Base-by-base conservation (phyloP, 192 early-diverging fungal genomes). In the Coemansia brasiliensis region DNA sequence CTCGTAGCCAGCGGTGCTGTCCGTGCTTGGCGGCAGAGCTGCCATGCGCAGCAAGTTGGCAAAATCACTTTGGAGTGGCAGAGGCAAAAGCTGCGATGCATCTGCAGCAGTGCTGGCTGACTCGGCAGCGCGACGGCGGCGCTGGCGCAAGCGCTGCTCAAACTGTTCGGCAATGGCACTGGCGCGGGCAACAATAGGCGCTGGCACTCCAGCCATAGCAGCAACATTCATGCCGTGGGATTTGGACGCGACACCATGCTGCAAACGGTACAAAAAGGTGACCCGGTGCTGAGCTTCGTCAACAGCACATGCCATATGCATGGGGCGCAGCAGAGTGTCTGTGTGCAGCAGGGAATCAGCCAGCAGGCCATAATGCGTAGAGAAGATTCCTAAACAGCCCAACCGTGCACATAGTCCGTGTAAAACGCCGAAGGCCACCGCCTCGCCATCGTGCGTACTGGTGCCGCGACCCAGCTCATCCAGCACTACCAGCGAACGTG, bases 181-280 rank as follows among this genome's bases (percentile, higher is more conserved):
- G 13, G 95, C 95, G 16, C 82, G 72, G 25, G 84, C 77, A 5
- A 95, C 84, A 43, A 95, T 85, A 5, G 63, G 26, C 21, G 73
- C 24, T 0, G 93, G 93, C 12, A 99, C 84, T 6, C 93, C 93
- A 0, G 95, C 97, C 91, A 98, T 97, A n/a, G 79, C 82, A 4
- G 97, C 97, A 0, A 98, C 94, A 57, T 98, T 98, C 94, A 98
- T 97, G 45, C 97, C 97, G 63, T 94, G 95, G 20, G 92, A 94
- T 73, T 93, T 93, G 39, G 90, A 89, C 59, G 92, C 96, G 3
- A 88, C 87, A 11, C 97, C 97, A 17, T 75, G 56, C 9, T 83
- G 81, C 32, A 99, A 66, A 51, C 93, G 93, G 71, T 99, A 99
- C 53, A 99, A 66, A 73, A 99, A 99, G 0, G 92, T 93, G 15